Conservation (phyloP, 768 basidiomycete genomes). For the Suillus discolor region DNA sequence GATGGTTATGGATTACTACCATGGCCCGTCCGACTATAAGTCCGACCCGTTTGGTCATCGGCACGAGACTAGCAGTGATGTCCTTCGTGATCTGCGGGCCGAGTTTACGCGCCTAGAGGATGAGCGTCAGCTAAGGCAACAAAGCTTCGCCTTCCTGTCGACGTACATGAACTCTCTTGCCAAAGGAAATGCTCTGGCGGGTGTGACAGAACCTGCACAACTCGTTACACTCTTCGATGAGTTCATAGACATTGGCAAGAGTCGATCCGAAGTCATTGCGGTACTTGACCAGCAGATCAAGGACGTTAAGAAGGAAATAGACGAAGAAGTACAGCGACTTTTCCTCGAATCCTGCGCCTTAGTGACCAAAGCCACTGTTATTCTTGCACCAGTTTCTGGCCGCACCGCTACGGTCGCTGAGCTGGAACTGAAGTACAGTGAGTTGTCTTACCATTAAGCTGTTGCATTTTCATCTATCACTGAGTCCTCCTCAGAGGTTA, state of each 20-base stretch:
- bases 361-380: slow-evolving; percentile 11
- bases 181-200: slow-evolving; percentile 17
- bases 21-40: not conserved
- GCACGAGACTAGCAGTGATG: not conserved
- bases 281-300: slow-evolving; percentile 21
- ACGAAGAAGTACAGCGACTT: slow-evolving; percentile 18
- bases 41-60: not conserved
- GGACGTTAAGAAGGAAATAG: slow-evolving; percentile 14
- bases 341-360: not conserved
- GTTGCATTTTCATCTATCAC: not conserved
- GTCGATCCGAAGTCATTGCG: slow-evolving; percentile 17
- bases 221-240: slow-evolving; percentile 24
- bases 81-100: slow-evolving; percentile 11
- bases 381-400: slow-evolving; percentile 13
- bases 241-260: slow-evolving; percentile 23
- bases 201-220: slow-evolving; percentile 17
- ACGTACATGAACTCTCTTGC: slow-evolving; percentile 31
- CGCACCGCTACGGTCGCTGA: slow-evolving; percentile 13
- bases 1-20: slow-evolving; percentile 20
- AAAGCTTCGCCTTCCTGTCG: slow-evolving; percentile 25
- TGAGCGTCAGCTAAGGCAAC: slow-evolving; percentile 22
- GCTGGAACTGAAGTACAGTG: slow-evolving; percentile 24
- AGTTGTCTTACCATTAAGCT: not conserved
- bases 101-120: slow-evolving; percentile 20
- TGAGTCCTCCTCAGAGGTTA: slow-evolving; percentile 15